Percentiles rank a stretch among this genome's conserved stretches.
Conservation (phyloP, 331 rosid species). For the Dryas integrifolia region DNA sequence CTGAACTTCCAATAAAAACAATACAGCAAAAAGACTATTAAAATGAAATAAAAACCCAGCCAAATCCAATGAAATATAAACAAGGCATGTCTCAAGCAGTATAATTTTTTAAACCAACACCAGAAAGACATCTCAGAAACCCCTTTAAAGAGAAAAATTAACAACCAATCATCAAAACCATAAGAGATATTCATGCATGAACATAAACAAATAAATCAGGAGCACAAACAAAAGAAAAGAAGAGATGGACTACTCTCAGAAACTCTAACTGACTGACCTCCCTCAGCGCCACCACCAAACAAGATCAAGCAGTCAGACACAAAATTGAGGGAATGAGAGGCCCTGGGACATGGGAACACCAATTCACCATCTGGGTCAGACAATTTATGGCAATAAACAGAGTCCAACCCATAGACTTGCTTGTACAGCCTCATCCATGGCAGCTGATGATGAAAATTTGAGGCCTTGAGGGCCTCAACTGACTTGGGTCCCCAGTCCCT, state of each 20-base stretch:
- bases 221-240: background rate
- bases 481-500: conserved; percentile 73
- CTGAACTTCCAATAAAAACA: background rate
- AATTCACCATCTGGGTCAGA: conserved; percentile 37
- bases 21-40: background rate
- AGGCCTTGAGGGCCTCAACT: conserved; percentile 58
- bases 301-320: conserved; percentile 77
- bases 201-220: background rate
- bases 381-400: conserved; percentile 51
- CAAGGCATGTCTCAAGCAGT: background rate
- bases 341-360: conserved; percentile 67
- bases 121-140: background rate
- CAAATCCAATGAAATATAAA: background rate
- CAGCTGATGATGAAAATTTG: conserved; percentile 29
- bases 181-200: background rate
- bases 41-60: background rate
- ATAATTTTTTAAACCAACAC: background rate
- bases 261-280: conserved; percentile 54
- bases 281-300: conserved; percentile 91
- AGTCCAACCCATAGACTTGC: conserved; percentile 53
- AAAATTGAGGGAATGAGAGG: conserved; percentile 93
- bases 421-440: conserved; percentile 80
- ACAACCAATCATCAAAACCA: conserved; percentile 3
- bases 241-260: background rate
- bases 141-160: background rate